Evolutionary conservation across 1,139 yeast species (phyloP).

Genomic region (Entelexis sorbosivorans): DNA sequence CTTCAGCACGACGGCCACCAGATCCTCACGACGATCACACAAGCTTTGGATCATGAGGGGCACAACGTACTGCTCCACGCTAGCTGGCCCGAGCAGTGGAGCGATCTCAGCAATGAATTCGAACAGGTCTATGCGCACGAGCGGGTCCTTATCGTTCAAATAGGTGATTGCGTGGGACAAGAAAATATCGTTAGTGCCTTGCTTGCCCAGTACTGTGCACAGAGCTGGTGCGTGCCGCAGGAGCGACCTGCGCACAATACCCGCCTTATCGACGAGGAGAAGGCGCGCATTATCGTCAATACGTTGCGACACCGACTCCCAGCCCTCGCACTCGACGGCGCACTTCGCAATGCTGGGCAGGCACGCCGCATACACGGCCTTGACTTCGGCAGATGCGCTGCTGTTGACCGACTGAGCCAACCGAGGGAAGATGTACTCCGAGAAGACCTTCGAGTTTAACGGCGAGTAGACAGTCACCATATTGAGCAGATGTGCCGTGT

Average conservation of each 20-base stretch:
- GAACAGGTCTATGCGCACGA: slow-evolving; percentile 59
- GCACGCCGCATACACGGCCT: slow-evolving; percentile 60
- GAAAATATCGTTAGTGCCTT: slow-evolving; percentile 75
- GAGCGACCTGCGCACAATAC: slow-evolving; percentile 59
- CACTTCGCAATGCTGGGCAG: slow-evolving; percentile 38
- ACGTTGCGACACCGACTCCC: slow-evolving; percentile 29
- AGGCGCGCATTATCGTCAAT: slow-evolving; percentile 57
- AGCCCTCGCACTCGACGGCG: slow-evolving; percentile 18
- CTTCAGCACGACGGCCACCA: slow-evolving; percentile 66
- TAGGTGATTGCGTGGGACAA: slow-evolving; percentile 86
- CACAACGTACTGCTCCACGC: slow-evolving; percentile 76
- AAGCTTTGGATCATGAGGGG: slow-evolving; percentile 77
- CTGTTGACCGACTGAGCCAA: slow-evolving; percentile 37
- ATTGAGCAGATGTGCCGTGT: slow-evolving; percentile 43
- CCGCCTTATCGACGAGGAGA: slow-evolving; percentile 56
- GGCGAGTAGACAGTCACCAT: slow-evolving; percentile 63
- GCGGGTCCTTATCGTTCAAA: slow-evolving; percentile 64
- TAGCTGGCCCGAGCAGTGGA: slow-evolving; percentile 65
- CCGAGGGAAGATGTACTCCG: slow-evolving; percentile 74
- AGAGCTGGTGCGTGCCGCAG: slow-evolving; percentile 59
- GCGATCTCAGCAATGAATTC: slow-evolving; percentile 69
- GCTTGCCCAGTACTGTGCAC: slow-evolving; percentile 75
- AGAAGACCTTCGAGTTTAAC: slow-evolving; percentile 60
- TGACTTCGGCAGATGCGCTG: slow-evolving; percentile 39
- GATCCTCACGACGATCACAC: slow-evolving; percentile 72